Base-by-base conservation (phyloP, 2,329 filamentous ascomycete species). In the Colletotrichum shisoi region DNA sequence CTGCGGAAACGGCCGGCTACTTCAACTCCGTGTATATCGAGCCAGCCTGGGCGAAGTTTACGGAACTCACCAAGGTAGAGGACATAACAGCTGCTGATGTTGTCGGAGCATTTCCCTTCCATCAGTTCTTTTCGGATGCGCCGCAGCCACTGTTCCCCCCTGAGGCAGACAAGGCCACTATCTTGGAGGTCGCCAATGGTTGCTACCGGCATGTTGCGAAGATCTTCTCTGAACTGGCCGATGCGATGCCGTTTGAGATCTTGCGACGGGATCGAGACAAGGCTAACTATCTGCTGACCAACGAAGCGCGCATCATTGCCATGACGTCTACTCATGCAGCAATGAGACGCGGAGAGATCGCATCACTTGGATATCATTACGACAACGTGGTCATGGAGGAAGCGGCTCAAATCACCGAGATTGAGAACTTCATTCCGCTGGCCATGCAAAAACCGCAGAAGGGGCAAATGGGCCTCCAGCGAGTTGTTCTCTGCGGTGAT, bases 321-420 rank as follows among this genome's bases (percentile, higher is more conserved):
- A 99, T 99, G 96, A 99, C 95, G 19, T 96, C 94, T 4, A 99
- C 96, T 0, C 95, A 99, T 77, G 96, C 95, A 4, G 95, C 95
- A 1, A 99, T 99, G 85, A 89, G 93, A 69, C 85, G 94, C 70
- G 89, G 92, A 70, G 94, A 98, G 73, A 98, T 99, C 72, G 91
- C 93, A 0, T 85, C 87, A 17, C 85, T 98, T n/a, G 94, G 94
- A 17, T 99, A 99, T 79, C 92, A 93, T 72, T 99, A 99, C 74
- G 94, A 98, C 81, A 99, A 97, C 71, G 91, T 99, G 13, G 85
- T 99, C 60, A 97, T 99, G 91, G 95, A 99, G 81, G 95, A 99
- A 83, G 94, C 95, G 5, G 95, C 95, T 13, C 95, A 99, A 75
- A 94, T 99, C 74, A 99, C 94, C 0, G 95, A 99, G 77, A 91